Percentiles rank a stretch among this genome's conserved stretches.
Conservation (phyloP, 2,329 filamentous ascomycete species). For the Fusarium zealandicum region DNA sequence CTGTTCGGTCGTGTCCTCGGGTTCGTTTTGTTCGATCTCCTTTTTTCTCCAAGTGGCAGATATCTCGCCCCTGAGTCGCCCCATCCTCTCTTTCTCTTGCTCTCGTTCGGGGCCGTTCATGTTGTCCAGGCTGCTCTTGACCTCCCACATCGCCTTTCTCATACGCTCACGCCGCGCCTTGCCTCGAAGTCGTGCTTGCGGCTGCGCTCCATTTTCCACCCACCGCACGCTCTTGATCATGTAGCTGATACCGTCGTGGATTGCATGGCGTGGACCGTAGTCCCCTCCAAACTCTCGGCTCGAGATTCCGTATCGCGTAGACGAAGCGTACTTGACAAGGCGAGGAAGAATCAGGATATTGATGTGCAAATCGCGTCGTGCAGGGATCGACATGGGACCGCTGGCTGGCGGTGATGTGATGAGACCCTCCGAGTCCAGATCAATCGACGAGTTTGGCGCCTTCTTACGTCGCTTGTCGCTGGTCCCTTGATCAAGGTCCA, state of each 20-base stretch:
- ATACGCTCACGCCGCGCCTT: conserved; percentile 64
- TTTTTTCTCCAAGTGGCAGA: conserved; percentile 47
- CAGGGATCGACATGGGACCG: conserved; percentile 69
- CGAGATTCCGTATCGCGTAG: conserved; percentile 79
- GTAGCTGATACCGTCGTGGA: conserved; percentile 89
- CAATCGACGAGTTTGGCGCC: conserved; percentile 40
- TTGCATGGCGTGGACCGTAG: conserved; percentile 49
- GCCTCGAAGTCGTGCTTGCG: conserved; percentile 62
- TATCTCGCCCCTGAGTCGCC: conserved; percentile 43
- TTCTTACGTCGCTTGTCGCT: conserved; percentile 47
- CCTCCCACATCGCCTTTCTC: conserved; percentile 61
- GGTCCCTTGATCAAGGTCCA: conserved; percentile 59
- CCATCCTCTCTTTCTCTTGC: conserved; percentile 36
- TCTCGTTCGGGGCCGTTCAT: conserved; percentile 40
- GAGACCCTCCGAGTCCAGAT: conserved; percentile 51
- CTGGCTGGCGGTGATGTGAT: conserved; percentile 62
- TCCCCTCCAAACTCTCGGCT: conserved; percentile 78
- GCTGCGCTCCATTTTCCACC: conserved; percentile 77
- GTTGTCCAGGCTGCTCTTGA: conserved; percentile 50
- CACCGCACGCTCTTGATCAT: conserved; percentile 83
- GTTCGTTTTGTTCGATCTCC: conserved; percentile 34
- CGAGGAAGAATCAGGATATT: conserved; percentile 83
- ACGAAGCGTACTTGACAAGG: conserved; percentile 77
- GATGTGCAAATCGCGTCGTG: conserved; percentile 82
- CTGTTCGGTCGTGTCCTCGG: conserved; percentile 43